These are phyloP conservation scores for Hyphodiscus hymeniophilus DNA, from an alignment of 495 filamentous ascomycete genomes.

Conservation along the genomic window DNA sequence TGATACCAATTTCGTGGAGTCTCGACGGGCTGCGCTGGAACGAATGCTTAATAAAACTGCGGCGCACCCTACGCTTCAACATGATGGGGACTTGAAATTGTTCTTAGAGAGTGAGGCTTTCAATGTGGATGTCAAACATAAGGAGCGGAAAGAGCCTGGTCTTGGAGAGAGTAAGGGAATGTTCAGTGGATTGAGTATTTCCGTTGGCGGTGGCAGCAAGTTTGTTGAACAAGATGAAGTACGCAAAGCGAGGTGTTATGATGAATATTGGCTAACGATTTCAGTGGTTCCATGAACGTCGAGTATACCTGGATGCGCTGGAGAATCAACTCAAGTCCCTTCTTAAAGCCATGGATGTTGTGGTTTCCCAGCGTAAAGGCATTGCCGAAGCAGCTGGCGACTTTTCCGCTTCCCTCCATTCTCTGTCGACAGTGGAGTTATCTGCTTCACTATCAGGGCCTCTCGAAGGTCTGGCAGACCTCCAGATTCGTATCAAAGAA, in stretches of 20 bases:
- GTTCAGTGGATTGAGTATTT: conserved; percentile 67
- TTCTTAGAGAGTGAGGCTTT: conserved; percentile 95
- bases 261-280: conserved; percentile 3
- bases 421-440: conserved; percentile 80
- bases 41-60: conserved; percentile 96
- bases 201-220: conserved; percentile 64
- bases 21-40: conserved; percentile 79
- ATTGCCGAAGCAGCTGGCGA: conserved; percentile 89
- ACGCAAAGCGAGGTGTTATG: conserved; percentile 28
- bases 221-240: conserved; percentile 98
- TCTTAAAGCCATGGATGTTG: conserved; percentile 85
- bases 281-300: conserved; percentile 96
- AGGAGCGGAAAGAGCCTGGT: conserved; percentile 82
- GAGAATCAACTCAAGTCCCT: conserved; percentile 93
- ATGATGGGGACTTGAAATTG: conserved; percentile 88
- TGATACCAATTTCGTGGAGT: conserved; percentile 94
- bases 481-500: conserved; percentile 88
- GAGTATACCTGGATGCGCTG: conserved; percentile 85
- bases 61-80: conserved; percentile 81
- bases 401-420: conserved; percentile 84
- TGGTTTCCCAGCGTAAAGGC: conserved; percentile 83
- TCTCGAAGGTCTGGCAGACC: conserved; percentile 80
- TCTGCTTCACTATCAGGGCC: conserved; percentile 82
- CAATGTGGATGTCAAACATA: conserved; percentile 94
- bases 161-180: conserved; percentile 88